phyloP scores from a whole-genome alignment of 1,139 yeast genomes.

The Suhomyces anneliseae region DNA sequence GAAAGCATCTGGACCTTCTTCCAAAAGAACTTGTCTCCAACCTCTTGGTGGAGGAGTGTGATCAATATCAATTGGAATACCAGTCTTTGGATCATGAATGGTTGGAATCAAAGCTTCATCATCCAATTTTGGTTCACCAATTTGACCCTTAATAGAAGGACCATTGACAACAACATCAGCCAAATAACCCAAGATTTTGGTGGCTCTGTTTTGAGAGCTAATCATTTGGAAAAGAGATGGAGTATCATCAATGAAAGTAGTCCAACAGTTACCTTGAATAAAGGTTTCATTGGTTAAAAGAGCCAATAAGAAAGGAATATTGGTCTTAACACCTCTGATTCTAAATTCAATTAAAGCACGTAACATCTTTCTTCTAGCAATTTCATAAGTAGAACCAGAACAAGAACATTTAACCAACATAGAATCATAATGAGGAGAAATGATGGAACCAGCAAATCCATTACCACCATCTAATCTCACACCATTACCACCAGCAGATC shows the following conservation, averaged over 20 bases:
- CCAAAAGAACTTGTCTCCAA: slow-evolving; percentile 86
- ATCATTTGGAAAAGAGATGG: slow-evolving; percentile 95
- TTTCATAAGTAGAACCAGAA: slow-evolving; percentile 94
- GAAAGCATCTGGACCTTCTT: slow-evolving; percentile 84
- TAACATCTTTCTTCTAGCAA: slow-evolving; percentile 95
- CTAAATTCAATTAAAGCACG: slow-evolving; percentile 95
- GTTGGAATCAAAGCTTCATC: slow-evolving; percentile 75
- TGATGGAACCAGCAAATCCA: slow-evolving; percentile 97
- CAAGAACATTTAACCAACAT: slow-evolving; percentile 98
- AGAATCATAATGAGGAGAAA: slow-evolving; percentile 96
- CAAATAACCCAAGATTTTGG: slow-evolving; percentile 81
- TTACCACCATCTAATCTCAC: slow-evolving; percentile 99
- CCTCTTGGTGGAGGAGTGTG: slow-evolving; percentile 66
- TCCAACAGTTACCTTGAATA: slow-evolving; percentile 90
- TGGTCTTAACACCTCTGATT: slow-evolving; percentile 98
- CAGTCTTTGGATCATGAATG: slow-evolving; percentile 59
- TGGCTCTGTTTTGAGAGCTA: slow-evolving; percentile 94
- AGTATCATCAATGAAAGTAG: slow-evolving; percentile 97
- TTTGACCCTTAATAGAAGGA: slow-evolving; percentile 90
- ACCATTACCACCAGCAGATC: slow-evolving; percentile 99
- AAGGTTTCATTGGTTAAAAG: slow-evolving; percentile 89
- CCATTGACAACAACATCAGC: slow-evolving; percentile 96
- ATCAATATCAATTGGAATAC: slow-evolving; percentile 57
- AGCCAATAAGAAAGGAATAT: slow-evolving; percentile 95
- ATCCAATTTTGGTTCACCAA: slow-evolving; percentile 81